phyloP scores from a whole-genome alignment of 192 early-diverging fungal species.

The Spizellomyces punctatus region DNA sequence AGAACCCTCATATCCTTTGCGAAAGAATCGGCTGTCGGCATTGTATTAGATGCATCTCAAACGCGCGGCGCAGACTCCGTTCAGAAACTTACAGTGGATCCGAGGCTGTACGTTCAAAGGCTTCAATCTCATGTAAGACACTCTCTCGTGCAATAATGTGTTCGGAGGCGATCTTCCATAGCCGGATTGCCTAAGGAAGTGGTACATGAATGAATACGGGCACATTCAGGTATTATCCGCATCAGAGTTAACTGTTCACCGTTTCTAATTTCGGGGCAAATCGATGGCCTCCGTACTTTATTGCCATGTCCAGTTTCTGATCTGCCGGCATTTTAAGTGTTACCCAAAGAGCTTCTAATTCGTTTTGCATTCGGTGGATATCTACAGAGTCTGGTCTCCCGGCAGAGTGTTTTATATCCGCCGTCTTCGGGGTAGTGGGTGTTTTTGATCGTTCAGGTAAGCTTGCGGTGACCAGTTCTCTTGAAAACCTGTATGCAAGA shows the following conservation, averaged over 20 bases:
- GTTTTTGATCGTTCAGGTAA: slow-evolving; percentile 17
- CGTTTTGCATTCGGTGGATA: slow-evolving; percentile 42
- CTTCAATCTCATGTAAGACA: slow-evolving; percentile 47
- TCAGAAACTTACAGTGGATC: slow-evolving; percentile 41
- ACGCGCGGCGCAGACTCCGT: no score
- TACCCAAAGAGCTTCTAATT: slow-evolving; percentile 55
- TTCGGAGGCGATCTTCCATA: slow-evolving; percentile 48
- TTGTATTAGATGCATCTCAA: no score
- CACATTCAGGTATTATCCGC: background rate
- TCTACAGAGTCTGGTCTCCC: slow-evolving; percentile 25
- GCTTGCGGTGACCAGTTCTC: no score
- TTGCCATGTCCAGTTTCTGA: slow-evolving; percentile 64
- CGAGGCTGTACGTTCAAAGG: slow-evolving; percentile 50
- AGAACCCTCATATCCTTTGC: slow-evolving; percentile 43
- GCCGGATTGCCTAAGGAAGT: slow-evolving; percentile 44
- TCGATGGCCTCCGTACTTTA: slow-evolving; percentile 56
- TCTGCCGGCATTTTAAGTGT: slow-evolving; percentile 55
- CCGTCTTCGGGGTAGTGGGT: slow-evolving; percentile 1
- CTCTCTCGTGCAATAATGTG: slow-evolving; percentile 46
- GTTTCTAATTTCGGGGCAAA: slow-evolving; percentile 47
- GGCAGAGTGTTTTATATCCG: slow-evolving; percentile 14
- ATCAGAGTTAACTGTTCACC: slow-evolving; percentile 21
- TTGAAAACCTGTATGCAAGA: no score
- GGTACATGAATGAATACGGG: slow-evolving; percentile 13
- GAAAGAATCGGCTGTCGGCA: slow-evolving; percentile 44